Evolutionary conservation across 306 rosid species (phyloP).

Genomic region (Malus sieversii): DNA sequence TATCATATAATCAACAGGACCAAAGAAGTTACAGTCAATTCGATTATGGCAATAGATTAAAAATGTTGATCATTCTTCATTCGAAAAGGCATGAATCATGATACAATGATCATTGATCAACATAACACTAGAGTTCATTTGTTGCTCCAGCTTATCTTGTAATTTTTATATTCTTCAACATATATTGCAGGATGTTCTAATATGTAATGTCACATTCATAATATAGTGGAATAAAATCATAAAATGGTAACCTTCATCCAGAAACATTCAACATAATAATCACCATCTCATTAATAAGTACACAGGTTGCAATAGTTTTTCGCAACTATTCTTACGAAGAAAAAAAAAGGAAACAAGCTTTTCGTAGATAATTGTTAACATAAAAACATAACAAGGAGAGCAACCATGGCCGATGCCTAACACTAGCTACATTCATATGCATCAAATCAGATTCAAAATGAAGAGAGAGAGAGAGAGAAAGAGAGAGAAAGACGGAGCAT

Average conservation of each 20-base stretch:
- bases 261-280: neutral
- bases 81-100: too few relatives aligned
- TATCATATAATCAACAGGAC: neutral
- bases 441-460: neutral
- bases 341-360: too few relatives aligned
- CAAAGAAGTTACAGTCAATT: neutral
- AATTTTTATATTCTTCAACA: neutral
- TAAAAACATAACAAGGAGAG: too few relatives aligned
- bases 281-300: neutral
- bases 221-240: neutral
- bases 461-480: neutral
- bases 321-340: neutral
- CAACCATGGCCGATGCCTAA: neutral
- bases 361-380: too few relatives aligned
- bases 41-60: neutral
- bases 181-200: neutral
- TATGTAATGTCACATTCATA: neutral
- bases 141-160: neutral
- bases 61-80: neutral
- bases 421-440: neutral
- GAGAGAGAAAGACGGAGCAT: neutral
- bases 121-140: neutral
- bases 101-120: too few relatives aligned
- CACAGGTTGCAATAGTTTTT: neutral
- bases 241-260: neutral